Evolutionary conservation across 2,329 filamentous ascomycete species (phyloP), one percentile per base, ranked within the genome.

Genomic region (Epichloe baconii): DNA sequence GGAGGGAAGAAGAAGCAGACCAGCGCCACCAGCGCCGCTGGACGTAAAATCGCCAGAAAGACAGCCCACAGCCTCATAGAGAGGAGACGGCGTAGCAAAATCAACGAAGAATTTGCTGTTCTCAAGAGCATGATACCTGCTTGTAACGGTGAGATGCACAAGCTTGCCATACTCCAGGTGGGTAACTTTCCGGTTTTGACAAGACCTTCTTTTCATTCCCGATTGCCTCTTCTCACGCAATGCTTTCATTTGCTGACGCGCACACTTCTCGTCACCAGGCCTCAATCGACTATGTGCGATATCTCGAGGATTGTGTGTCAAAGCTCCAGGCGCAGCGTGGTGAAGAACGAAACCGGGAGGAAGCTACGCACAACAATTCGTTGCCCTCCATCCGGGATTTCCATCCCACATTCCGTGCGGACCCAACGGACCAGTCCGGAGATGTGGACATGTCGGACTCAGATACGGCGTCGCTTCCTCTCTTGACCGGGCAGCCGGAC

Each of bases 121-220:
- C 71, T 97, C 57, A 97, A 97, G 70, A 80, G 85, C 60, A 89
- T 98, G 86, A 94, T 97, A 52, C 93, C 93, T 0, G 91, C 93
- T 2, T 97, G 93, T 66, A 82, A 79, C n/a, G 90, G 89, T 6
- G 91, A 97, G 62, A 97, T 97, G 93, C 93, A 97, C 68, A 98
- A 98, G 69, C 72, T 97, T 52, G 89, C 90, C 15, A 96, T 97
- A 59, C 71, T 97, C 48, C 89, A 96, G 80, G 90, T 94, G 66
- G 56, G 76, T 66, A 3, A 31, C 8, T 34, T 34, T 7, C 19
- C 7, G 34, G 34, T 4, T 12, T 35, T 44, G 43, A n/a, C 15
- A 14, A n/a, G 23, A 26, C 43, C 11, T 41, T 26, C 8, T 48
- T 48, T 7, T 36, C 26, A 8, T 17, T n/a, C 26, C 11, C 3